These are phyloP conservation scores for Bruguiera hainesii DNA, from an alignment of 441 rosid species.

Conservation along the genomic window DNA sequence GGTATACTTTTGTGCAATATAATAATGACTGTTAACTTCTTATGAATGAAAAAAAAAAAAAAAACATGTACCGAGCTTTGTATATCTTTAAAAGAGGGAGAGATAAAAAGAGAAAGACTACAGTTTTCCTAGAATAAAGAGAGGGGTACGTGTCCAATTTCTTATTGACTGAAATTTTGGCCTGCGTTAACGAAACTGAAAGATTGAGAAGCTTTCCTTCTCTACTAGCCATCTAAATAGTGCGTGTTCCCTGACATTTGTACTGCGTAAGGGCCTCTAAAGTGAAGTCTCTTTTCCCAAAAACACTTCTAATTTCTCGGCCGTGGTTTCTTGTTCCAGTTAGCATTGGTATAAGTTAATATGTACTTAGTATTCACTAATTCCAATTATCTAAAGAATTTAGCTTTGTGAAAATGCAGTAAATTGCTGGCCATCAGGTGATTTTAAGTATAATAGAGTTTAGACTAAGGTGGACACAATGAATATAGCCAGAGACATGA, in stretches of 20 bases:
- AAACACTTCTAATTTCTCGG: constrained; percentile 4
- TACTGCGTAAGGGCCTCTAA: constrained; percentile 6
- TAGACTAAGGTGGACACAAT: too few species aligned
- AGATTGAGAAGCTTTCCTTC: constrained; percentile 29
- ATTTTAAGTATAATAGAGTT: not conserved
- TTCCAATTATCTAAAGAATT: constrained; percentile 8
- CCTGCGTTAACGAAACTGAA: constrained; percentile 15
- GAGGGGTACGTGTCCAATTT: not conserved
- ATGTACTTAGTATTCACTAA: constrained; percentile 13
- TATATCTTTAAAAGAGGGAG: too few species aligned
- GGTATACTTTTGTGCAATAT: not conserved
- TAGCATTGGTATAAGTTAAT: constrained; percentile 1
- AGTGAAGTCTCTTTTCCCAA: constrained; percentile 25
- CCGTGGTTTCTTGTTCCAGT: constrained; percentile 13
- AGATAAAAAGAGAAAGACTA: too few species aligned
- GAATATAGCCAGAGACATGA: too few species aligned
- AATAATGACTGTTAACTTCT: not conserved
- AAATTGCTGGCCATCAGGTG: not conserved
- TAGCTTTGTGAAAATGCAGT: not conserved
- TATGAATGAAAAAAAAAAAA: too few species aligned
- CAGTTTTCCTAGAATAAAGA: too few species aligned
- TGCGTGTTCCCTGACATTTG: constrained; percentile 12
- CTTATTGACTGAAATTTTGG: constrained; percentile 12
- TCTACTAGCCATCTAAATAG: constrained; percentile 6
- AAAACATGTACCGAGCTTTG: too few species aligned